A percentile compares a stretch with the other conserved stretches of the same genome.
phyloP scores from a whole-genome alignment of 345 rosid genomes.

The Psidium guajava region DNA sequence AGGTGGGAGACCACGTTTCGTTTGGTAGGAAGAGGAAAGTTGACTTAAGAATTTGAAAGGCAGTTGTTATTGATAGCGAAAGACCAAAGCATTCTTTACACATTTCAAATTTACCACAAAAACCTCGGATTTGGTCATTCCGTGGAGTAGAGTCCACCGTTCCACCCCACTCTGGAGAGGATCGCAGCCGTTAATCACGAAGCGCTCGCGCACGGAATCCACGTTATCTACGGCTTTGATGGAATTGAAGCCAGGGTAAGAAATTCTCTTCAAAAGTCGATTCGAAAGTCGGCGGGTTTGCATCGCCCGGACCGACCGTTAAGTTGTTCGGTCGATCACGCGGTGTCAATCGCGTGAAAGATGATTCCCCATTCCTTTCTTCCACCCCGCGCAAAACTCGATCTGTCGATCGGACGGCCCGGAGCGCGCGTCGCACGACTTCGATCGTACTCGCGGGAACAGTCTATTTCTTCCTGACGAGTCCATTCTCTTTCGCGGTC shows the following conservation, averaged over 20 bases:
- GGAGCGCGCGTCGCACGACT: background rate
- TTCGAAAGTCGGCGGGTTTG: background rate
- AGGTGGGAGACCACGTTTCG: background rate
- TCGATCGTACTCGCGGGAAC: background rate
- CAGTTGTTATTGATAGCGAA: background rate
- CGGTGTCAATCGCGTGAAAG: background rate
- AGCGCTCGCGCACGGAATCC: background rate
- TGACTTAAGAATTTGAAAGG: background rate
- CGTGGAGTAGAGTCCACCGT: background rate
- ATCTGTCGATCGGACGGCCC: background rate
- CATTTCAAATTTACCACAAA: background rate
- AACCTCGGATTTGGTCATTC: background rate
- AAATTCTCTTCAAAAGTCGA: background rate
- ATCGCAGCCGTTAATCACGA: background rate
- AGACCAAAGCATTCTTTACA: no score
- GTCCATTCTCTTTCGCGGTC: background rate
- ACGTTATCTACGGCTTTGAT: background rate
- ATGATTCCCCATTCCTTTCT: background rate
- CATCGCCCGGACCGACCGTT: no score
- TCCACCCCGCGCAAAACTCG: background rate
- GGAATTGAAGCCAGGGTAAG: background rate
- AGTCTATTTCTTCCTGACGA: background rate
- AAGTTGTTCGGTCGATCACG: background rate
- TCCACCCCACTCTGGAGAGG: no score
- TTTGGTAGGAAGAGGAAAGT: background rate